Percentiles rank a stretch among this genome's conserved stretches.
phyloP scores from a whole-genome alignment of 352 stramenopile species.

The Thalassiosira hispida region DNA sequence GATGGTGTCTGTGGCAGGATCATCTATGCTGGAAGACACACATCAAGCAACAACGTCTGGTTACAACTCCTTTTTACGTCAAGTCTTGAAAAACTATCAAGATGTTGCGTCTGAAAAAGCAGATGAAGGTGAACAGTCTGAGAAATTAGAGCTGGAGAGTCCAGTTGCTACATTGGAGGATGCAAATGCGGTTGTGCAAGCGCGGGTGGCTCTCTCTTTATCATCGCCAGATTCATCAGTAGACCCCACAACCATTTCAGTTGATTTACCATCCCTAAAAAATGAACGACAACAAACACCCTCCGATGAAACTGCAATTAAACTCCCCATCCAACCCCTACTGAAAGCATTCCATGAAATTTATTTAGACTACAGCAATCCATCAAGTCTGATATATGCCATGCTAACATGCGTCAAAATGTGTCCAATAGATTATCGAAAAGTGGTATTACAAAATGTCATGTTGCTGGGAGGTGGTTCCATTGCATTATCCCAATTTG shows the following conservation, averaged over 20 bases:
- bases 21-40: slow-evolving; percentile 33
- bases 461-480: slow-evolving; percentile 42
- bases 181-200: slow-evolving; percentile 45
- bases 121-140: not conserved
- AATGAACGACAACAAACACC: not conserved
- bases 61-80: slow-evolving; percentile 44
- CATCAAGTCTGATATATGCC: slow-evolving; percentile 47
- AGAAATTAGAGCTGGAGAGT: not conserved
- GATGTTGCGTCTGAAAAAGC: not conserved
- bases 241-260: slow-evolving; percentile 22
- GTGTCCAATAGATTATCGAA: slow-evolving; percentile 47
- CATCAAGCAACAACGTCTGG: slow-evolving; percentile 32
- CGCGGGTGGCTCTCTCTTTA: slow-evolving; percentile 23
- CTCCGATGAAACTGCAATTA: not conserved
- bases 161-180: slow-evolving; percentile 31
- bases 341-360: slow-evolving; percentile 43
- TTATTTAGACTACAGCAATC: slow-evolving; percentile 50
- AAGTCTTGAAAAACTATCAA: slow-evolving; percentile 40
- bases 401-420: slow-evolving; percentile 30
- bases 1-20: slow-evolving; percentile 27
- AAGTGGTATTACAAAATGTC: slow-evolving; percentile 38
- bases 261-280: slow-evolving; percentile 28
- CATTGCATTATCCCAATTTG: slow-evolving; percentile 36
- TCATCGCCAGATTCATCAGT: not conserved
- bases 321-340: slow-evolving; percentile 29